These are phyloP conservation scores for Cladosporium oxysporum DNA, from an alignment of 2,329 filamentous ascomycete genomes.

Conservation along the genomic window DNA sequence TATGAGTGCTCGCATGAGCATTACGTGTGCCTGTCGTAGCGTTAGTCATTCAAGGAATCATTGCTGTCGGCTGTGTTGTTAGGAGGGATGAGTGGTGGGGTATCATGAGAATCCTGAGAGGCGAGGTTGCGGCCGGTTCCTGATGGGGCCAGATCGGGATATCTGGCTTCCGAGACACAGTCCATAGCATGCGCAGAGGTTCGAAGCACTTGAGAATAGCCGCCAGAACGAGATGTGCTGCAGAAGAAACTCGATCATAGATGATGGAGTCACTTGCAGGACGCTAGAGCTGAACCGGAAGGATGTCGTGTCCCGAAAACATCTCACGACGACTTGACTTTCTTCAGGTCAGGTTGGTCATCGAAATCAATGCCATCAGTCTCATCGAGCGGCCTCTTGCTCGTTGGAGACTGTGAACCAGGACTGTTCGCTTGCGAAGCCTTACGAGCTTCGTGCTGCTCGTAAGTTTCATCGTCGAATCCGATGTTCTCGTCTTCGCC, in stretches of 20 bases:
- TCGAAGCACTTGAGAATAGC: not conserved
- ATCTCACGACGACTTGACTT: conserved; percentile 19
- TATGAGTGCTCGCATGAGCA: conserved; percentile 6
- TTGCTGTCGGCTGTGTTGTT: conserved; percentile 9
- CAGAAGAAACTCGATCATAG: not conserved
- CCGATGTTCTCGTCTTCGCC: conserved; percentile 30
- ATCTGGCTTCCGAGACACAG: not conserved
- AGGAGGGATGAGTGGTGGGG: not conserved
- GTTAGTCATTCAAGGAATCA: not conserved
- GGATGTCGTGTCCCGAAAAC: not conserved
- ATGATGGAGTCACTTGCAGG: not conserved
- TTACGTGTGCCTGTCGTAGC: conserved; percentile 2
- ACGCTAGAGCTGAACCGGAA: not conserved
- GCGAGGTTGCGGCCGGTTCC: not conserved
- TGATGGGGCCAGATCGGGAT: not conserved
- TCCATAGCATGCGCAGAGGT: not conserved
- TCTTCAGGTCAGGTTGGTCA: conserved; percentile 32
- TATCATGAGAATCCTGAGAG: not conserved
- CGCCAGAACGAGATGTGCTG: not conserved
- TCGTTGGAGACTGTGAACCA: conserved; percentile 28
- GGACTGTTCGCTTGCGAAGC: conserved; percentile 23
- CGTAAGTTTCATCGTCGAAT: conserved; percentile 32
- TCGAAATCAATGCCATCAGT: conserved; percentile 27
- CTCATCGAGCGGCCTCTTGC: conserved; percentile 38
- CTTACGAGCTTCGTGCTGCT: conserved; percentile 25